Evolutionary conservation across 2,329 filamentous ascomycete genomes (phyloP), one percentile per base, ranked within the genome.

Genomic region (Tolypocladium amazonense): DNA sequence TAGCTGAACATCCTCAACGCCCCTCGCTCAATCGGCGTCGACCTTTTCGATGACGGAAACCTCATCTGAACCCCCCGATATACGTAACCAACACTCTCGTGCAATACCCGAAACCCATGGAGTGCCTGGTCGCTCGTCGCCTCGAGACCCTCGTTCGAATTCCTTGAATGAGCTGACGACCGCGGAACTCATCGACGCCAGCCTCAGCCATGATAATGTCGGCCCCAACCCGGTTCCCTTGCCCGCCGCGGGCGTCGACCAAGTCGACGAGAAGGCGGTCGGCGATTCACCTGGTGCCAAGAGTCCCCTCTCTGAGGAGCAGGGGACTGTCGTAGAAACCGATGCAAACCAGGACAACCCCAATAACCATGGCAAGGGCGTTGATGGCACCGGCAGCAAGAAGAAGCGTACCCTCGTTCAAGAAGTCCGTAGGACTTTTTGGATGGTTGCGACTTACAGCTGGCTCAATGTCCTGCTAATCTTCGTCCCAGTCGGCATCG

Each of bases 401-500:
- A 66, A 58, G 65, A 77, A 79, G 71, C 73, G 73, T 61, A 73
- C 76, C 64, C 72, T 85, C 62, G 62, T 75, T 43, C 70, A 73
- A 59, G 79, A 84, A 66, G 75, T 83, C 65, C 78, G 79, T 65
- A 77, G 78, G 61, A 75, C 75, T 27, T 74, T 76, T 63, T 74
- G 77, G 68, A 83, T 86, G 70, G 74, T 79, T 64, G 80, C 92
- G 63, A 81, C 86, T 52, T 84, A 89, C 70, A 91, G 86, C 77
- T 91, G 87, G 83, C 77, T 93, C 76, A 93, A 94, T 71, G 67
- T 90, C 59, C 77, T 93, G 65, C 77, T 93, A 63, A 74, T 92
- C 59, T 92, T 92, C 69, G 89, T 93, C 37, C 90, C 89, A 9
- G 79, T 89, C 58, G 90, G 89, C 66, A 92, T 94, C 67, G 80